Evolutionary conservation across 768 basidiomycete genomes (phyloP).

Genomic region (Pilatotrama ljubarskyi): DNA sequence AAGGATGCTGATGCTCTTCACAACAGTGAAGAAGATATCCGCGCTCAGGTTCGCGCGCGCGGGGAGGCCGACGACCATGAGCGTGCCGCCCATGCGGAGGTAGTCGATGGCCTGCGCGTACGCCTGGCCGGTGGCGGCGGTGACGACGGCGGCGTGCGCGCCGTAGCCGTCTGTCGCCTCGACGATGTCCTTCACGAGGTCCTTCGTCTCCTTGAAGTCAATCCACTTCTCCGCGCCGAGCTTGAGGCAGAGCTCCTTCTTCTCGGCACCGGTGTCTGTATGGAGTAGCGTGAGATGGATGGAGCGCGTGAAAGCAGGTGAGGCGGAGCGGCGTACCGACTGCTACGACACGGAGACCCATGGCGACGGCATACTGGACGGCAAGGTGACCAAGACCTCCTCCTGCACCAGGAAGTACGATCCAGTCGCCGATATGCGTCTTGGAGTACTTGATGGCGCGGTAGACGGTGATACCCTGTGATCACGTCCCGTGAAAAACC

Average conservation of each 20-base stretch:
- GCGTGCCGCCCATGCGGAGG: constrained; percentile 66
- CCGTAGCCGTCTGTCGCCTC: constrained; percentile 65
- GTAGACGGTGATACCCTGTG: constrained; percentile 80
- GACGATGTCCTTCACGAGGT: constrained; percentile 66
- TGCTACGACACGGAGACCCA: constrained; percentile 80
- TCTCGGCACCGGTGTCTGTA: constrained; percentile 72
- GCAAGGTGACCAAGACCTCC: constrained; percentile 86
- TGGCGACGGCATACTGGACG: constrained; percentile 75
- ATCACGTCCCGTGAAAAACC: background rate
- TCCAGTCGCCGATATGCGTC: constrained; percentile 68
- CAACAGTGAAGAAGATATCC: constrained; percentile 71
- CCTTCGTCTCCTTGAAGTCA: constrained; percentile 70
- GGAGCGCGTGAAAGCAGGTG: background rate
- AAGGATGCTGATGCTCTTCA: constrained; percentile 59
- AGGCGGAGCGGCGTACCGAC: constrained; percentile 44
- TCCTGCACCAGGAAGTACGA: constrained; percentile 76
- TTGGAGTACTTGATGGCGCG: constrained; percentile 77
- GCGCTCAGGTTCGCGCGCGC: constrained; percentile 52
- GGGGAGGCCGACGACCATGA: constrained; percentile 82
- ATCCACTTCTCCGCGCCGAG: constrained; percentile 79
- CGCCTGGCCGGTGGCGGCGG: constrained; percentile 47
- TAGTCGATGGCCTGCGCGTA: constrained; percentile 69
- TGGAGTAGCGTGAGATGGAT: background rate
- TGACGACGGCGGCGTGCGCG: constrained; percentile 69
- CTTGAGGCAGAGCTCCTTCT: constrained; percentile 55